phyloP scores from a whole-genome alignment of 306 rosid genomes.

The Casuarina equisetifolia region DNA sequence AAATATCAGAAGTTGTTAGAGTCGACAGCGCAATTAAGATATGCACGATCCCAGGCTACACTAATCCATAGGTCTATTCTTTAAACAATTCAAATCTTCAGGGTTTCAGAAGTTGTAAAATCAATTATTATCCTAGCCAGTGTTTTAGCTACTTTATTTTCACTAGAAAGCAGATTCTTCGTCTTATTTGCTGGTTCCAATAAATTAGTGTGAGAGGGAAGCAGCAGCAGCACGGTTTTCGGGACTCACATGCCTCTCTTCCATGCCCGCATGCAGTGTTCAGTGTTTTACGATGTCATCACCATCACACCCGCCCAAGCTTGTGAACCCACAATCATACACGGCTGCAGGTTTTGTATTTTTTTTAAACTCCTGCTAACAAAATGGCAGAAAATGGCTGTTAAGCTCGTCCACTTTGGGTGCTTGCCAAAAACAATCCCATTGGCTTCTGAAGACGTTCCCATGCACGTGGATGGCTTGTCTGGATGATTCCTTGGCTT shows the following conservation, averaged over 20 bases:
- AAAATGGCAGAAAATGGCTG: no score
- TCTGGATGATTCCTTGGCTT: no score
- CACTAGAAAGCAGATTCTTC: slow-evolving; percentile 20
- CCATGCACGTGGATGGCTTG: no score
- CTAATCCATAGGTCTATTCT: slow-evolving; percentile 54
- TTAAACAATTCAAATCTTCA: slow-evolving; percentile 15
- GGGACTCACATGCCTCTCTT: slow-evolving; percentile 56
- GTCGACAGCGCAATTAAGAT: slow-evolving; percentile 10
- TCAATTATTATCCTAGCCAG: slow-evolving; percentile 22
- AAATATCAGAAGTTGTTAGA: slow-evolving; percentile 3
- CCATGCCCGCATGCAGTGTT: slow-evolving; percentile 34
- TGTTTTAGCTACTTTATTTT: background rate
- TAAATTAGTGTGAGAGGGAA: slow-evolving; percentile 35
- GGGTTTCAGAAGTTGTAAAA: slow-evolving; percentile 8
- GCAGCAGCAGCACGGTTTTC: slow-evolving; percentile 42
- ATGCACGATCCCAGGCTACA: slow-evolving; percentile 46
- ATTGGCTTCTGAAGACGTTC: no score
- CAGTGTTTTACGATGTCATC: slow-evolving; percentile 29
- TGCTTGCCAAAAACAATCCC: no score
- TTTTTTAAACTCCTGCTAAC: no score
- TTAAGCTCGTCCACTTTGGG: no score
- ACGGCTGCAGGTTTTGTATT: no score
- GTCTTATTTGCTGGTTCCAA: slow-evolving; percentile 2
- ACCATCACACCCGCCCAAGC: slow-evolving; percentile 28
- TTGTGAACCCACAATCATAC: background rate